A percentile compares a stretch with the other conserved stretches of the same genome.
Conservation (phyloP, 2,329 filamentous ascomycete genomes). For the Fusarium sp. region DNA sequence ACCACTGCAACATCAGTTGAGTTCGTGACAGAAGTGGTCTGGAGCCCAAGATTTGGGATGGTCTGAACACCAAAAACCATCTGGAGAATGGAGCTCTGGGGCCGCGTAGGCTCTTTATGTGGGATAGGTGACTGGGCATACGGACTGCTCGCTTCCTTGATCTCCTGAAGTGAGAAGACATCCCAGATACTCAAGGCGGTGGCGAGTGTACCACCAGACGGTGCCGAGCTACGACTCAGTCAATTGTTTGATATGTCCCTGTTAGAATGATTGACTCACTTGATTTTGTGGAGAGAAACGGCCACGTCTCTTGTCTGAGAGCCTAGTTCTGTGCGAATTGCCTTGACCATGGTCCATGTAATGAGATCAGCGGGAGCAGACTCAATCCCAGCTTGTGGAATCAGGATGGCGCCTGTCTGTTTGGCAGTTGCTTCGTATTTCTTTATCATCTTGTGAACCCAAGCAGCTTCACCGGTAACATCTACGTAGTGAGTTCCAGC, state of each 20-base stretch:
- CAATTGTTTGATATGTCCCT: constrained; percentile 1
- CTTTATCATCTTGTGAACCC: constrained; percentile 69
- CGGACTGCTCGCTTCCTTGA: constrained; percentile 61
- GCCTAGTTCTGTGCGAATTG: constrained; percentile 63
- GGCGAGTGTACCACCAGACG: constrained; percentile 76
- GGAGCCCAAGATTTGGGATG: constrained; percentile 65
- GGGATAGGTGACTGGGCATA: constrained; percentile 70
- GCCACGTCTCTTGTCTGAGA: constrained; percentile 66
- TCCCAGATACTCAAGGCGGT: constrained; percentile 74
- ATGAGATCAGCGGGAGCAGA: constrained; percentile 72
- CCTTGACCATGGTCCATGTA: constrained; percentile 65
- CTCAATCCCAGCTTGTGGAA: constrained; percentile 73
- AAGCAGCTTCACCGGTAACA: constrained; percentile 71
- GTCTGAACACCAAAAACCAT: constrained; percentile 63
- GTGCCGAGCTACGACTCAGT: constrained; percentile 47
- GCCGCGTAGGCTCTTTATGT: constrained; percentile 52
- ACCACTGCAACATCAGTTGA: constrained; percentile 67
- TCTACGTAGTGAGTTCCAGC: constrained; percentile 74
- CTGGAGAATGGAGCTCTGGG: constrained; percentile 54
- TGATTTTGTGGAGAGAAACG: constrained; percentile 60
- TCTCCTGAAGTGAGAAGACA: constrained; percentile 61
- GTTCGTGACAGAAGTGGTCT: constrained; percentile 65
- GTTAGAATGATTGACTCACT: constrained; percentile 46
- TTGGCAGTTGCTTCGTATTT: constrained; percentile 68
- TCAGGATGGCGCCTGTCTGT: constrained; percentile 67